phyloP scores from a whole-genome alignment of 2,329 filamentous ascomycete genomes.

The Drechslera avenae region DNA sequence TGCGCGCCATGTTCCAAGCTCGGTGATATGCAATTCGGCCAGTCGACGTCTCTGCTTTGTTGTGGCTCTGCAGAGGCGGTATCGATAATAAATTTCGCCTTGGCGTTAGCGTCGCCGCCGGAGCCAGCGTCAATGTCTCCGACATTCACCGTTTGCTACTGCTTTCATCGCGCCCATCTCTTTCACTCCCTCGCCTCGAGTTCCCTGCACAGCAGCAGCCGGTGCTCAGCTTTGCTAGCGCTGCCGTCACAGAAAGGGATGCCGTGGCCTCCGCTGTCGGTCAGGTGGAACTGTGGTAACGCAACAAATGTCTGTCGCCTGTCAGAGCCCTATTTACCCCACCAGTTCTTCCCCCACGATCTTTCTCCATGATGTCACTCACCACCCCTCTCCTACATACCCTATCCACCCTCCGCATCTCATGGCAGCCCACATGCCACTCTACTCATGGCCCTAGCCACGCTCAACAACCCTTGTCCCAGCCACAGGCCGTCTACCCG shows the following conservation, averaged over 20 bases:
- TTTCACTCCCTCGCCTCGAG: neutral
- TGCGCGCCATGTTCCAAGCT: conserved; percentile 36
- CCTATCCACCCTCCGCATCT: neutral
- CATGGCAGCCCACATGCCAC: neutral
- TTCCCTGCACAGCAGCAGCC: neutral
- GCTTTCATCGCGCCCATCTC: neutral
- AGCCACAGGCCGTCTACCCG: neutral
- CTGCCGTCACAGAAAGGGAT: too few relatives aligned
- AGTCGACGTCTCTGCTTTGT: conserved; percentile 6
- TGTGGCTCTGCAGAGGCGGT: conserved; percentile 6
- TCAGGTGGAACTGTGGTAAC: too few relatives aligned
- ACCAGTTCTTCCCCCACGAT: conserved; percentile 1
- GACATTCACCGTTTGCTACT: conserved; percentile 2
- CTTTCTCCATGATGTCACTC: neutral
- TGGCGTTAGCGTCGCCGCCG: conserved; percentile 17
- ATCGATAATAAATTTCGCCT: conserved; percentile 28
- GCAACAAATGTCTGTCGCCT: too few relatives aligned
- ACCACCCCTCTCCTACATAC: neutral
- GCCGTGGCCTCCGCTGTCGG: too few relatives aligned
- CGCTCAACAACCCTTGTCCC: neutral
- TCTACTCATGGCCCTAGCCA: too few relatives aligned
- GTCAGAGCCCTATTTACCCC: neutral
- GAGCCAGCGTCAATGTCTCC: conserved; percentile 14
- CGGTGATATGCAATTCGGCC: conserved; percentile 2
- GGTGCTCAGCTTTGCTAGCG: neutral